Conservation (phyloP, 148 eudicot genomes). For the Oxyria digyna region DNA sequence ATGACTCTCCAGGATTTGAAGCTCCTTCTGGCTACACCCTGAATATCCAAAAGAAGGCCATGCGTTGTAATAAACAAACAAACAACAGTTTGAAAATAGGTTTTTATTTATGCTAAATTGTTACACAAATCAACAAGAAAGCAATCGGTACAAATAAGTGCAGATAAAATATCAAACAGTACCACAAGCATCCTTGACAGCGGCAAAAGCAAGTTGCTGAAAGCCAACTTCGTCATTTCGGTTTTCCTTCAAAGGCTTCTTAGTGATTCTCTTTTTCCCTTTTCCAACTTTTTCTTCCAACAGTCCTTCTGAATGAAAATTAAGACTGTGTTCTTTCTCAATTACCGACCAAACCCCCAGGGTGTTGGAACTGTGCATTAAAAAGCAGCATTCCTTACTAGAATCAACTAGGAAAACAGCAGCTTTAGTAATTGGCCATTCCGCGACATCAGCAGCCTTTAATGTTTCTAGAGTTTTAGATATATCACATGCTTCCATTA, state of each 20-base stretch:
- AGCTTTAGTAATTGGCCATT: slow-evolving; percentile 60
- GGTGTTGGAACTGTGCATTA: slow-evolving; percentile 41
- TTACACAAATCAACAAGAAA: too few relatives aligned
- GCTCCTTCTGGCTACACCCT: slow-evolving; percentile 41
- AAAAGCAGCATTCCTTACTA: slow-evolving; percentile 45
- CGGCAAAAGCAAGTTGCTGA: slow-evolving; percentile 36
- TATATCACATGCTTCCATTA: slow-evolving; percentile 55
- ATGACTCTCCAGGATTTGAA: slow-evolving; percentile 51
- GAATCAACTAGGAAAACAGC: slow-evolving; percentile 60
- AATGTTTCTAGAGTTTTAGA: slow-evolving; percentile 47
- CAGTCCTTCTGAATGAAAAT: slow-evolving; percentile 13
- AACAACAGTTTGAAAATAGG: not conserved
- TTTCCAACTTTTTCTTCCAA: slow-evolving; percentile 15
- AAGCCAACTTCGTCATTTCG: slow-evolving; percentile 22
- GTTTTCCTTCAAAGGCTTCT: slow-evolving; percentile 22
- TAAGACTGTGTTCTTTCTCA: slow-evolving; percentile 33
- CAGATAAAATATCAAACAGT: slow-evolving; percentile 3
- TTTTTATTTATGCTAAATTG: not conserved
- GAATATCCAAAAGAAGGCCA: slow-evolving; percentile 11
- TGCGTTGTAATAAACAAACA: not conserved
- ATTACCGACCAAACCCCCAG: slow-evolving; percentile 80
- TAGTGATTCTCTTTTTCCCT: slow-evolving; percentile 28
- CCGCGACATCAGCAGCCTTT: slow-evolving; percentile 37
- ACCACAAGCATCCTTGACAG: slow-evolving; percentile 58
- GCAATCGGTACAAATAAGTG: too few relatives aligned